phyloP scores from a whole-genome alignment of 148 eudicot genomes.

The Rhododendron ferrugineum region DNA sequence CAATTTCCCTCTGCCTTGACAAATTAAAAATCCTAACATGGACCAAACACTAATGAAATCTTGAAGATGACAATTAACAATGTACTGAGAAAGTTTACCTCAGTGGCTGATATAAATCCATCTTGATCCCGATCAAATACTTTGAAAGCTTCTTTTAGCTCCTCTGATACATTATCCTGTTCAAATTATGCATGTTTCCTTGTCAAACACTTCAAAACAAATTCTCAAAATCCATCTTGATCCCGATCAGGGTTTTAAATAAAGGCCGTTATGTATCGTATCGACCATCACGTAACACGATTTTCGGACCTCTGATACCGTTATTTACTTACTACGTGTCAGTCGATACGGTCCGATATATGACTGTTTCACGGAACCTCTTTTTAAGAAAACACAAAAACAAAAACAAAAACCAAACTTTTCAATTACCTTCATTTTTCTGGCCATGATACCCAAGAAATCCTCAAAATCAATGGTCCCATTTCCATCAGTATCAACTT shows the following conservation, averaged over 20 bases:
- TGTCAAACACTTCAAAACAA: background rate
- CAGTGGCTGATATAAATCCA: constrained; percentile 45
- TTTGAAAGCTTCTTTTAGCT: constrained; percentile 50
- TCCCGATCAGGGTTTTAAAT: no score
- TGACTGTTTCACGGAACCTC: background rate
- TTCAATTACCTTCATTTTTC: constrained; percentile 31
- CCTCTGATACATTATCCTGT: constrained; percentile 36
- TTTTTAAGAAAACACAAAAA: background rate
- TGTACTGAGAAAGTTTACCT: constrained; percentile 18
- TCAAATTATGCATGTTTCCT: background rate
- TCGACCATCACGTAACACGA: no score
- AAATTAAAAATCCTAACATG: background rate
- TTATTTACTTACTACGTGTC: background rate
- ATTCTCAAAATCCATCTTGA: background rate
- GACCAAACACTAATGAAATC: background rate
- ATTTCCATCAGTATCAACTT: constrained; percentile 30
- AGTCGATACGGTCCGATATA: background rate
- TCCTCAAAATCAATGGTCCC: constrained; percentile 32
- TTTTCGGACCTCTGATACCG: background rate
- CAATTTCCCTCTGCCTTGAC: background rate
- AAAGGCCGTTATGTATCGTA: no score
- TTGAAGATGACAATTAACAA: background rate
- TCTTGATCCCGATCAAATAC: constrained; percentile 55
- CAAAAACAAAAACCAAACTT: background rate
- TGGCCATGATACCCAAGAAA: constrained; percentile 34